Base-by-base conservation (phyloP, 1,284 basidiomycete genomes). In the Abortiporus biennis region DNA sequence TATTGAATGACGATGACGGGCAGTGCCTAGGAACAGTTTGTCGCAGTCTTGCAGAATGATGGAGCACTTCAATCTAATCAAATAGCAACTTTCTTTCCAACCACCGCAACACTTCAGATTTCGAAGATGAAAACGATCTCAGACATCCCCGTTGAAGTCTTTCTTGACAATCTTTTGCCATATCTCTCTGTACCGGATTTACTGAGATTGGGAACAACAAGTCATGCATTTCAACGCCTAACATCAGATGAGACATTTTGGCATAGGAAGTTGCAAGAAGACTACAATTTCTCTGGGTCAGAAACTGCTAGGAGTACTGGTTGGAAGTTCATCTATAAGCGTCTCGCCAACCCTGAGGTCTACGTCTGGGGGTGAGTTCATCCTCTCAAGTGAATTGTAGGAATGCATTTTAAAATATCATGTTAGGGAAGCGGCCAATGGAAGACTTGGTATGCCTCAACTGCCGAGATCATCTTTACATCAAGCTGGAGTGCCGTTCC, bases 331-430 rank as follows among this genome's bases (percentile, higher is more conserved):
- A 78, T 93, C 25, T 93, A 92, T 64, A 71, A 71, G 38, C 81
- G 87, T 2, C 61, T 93, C 35, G 63, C 59, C 23, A 58, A 54
- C 59, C 79, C 72, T 47, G 75, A 63, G 54, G 68, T 84, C 1
- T 92, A 78, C 55, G 80, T 90, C 15, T 93, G 90, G 90, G 90
- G 90, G 78, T 88, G 60, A 55, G 76, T 58, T 24, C 29, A 4
- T 15, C 31, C 12, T 17, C n/a, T 4, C 31, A 4, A 29, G 9
- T 29, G 9, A n/a, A n/a, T 12, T 25, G 12, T 39, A 20, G 8
- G 20, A n/a, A 23, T 1, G 8, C 1, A 13, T 15, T 1, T 19
- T 6, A 15, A 5, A 11, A 5, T n/a, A 31, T 38, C 37, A 24
- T 9, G 21, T n/a, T 53, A 89, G 86, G 11, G 72, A 80, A 39